These are phyloP conservation scores for Suhomyces wounanorum DNA, from an alignment of 1,139 yeast genomes.

Conservation along the genomic window DNA sequence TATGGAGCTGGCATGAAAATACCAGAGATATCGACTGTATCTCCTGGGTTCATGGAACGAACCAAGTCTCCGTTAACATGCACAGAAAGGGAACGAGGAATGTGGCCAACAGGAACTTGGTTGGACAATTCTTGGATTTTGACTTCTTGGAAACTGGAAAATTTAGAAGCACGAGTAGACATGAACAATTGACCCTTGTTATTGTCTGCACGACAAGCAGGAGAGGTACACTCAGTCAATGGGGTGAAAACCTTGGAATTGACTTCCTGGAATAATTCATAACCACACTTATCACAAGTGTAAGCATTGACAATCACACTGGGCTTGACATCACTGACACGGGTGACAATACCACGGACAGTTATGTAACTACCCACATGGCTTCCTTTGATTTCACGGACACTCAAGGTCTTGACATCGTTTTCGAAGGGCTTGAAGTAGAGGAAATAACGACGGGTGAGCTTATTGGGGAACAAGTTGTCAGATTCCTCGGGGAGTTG, in stretches of 20 bases:
- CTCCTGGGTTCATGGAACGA: conserved; percentile 89
- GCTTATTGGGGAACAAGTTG: conserved; percentile 75
- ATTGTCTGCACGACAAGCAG: conserved; percentile 75
- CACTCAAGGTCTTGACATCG: conserved; percentile 67
- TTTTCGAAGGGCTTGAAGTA: conserved; percentile 80
- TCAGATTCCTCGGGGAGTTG: conserved; percentile 18
- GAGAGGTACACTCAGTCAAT: conserved; percentile 79
- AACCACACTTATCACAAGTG: conserved; percentile 97
- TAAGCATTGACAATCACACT: conserved; percentile 89
- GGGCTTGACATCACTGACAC: conserved; percentile 97
- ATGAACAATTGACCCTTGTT: conserved; percentile 87
- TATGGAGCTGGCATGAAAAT: conserved; percentile 92
- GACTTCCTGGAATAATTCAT: conserved; percentile 95
- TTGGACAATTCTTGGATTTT: conserved; percentile 91
- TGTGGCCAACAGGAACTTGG: conserved; percentile 98
- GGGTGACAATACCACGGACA: conserved; percentile 89
- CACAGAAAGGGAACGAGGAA: conserved; percentile 82
- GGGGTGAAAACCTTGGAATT: conserved; percentile 84
- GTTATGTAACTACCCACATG: conserved; percentile 86
- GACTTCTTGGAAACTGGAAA: conserved; percentile 92
- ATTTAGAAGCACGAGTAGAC: conserved; percentile 95
- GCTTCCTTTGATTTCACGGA: conserved; percentile 83
- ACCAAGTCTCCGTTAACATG: conserved; percentile 91
- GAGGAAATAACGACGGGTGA: conserved; percentile 82
- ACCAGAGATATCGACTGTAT: conserved; percentile 89